Conservation (phyloP, 352 stramenopile species). For the Pythium coloratum region DNA sequence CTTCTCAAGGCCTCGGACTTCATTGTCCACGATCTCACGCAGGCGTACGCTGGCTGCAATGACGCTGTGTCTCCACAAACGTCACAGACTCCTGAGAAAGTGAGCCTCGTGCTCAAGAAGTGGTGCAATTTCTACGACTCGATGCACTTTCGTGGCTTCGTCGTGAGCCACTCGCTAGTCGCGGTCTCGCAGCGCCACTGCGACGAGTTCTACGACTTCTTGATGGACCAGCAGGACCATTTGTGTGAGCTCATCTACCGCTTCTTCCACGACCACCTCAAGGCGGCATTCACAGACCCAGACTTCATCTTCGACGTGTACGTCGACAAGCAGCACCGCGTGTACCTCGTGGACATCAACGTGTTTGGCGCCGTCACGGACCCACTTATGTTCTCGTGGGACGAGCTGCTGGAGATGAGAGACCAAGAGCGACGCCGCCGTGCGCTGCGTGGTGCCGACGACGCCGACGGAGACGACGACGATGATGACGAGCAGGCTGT, state of each 20-base stretch:
- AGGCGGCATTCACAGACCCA: conserved; percentile 50
- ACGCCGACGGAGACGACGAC: conserved; percentile 10
- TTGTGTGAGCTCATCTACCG: conserved; percentile 65
- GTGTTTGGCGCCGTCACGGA: conserved; percentile 92
- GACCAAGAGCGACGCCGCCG: conserved; percentile 24
- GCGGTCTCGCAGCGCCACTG: conserved; percentile 91
- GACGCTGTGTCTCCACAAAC: conserved; percentile 4
- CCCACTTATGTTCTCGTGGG: conserved; percentile 92
- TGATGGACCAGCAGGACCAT: conserved; percentile 70
- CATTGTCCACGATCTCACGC: conserved; percentile 90
- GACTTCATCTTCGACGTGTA: conserved; percentile 95
- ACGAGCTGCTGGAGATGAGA: conserved; percentile 63
- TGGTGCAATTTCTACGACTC: conserved; percentile 95
- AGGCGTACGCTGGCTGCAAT: conserved; percentile 73
- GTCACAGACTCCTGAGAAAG: conserved; percentile 18
- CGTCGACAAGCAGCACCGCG: conserved; percentile 90
- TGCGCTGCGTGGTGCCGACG: conserved; percentile 3
- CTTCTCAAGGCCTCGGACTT: conserved; percentile 86
- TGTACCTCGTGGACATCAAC: conserved; percentile 96
- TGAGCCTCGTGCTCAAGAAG: conserved; percentile 92
- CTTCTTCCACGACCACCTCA: conserved; percentile 51
- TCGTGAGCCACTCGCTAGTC: conserved; percentile 75
- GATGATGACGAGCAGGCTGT: conserved; percentile 43
- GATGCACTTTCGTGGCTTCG: conserved; percentile 96
- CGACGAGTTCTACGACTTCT: conserved; percentile 91